These are phyloP conservation scores for Corymbia citriodora DNA, from an alignment of 441 rosid species.

Conservation along the genomic window DNA sequence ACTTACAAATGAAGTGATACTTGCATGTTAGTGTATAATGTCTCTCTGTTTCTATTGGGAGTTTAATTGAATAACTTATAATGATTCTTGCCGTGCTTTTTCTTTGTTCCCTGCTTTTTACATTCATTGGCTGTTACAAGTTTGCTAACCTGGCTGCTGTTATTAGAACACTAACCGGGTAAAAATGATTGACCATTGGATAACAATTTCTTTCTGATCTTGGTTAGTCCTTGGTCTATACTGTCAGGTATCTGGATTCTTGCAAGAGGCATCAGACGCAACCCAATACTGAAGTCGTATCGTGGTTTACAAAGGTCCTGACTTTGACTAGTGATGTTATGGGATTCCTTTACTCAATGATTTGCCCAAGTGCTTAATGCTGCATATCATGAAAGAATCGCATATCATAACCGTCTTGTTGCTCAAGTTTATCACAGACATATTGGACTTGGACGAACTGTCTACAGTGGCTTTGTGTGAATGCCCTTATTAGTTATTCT, in stretches of 20 bases:
- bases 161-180: neutral
- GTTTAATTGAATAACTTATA: neutral
- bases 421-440: neutral
- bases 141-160: neutral
- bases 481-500: neutral
- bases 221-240: neutral
- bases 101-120: neutral
- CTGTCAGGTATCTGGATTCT: slow-evolving; percentile 31
- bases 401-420: neutral
- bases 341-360: neutral
- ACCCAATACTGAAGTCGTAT: slow-evolving; percentile 26
- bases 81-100: neutral
- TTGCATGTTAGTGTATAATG: neutral
- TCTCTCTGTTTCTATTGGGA: neutral
- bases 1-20: neutral
- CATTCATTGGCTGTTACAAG: neutral
- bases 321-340: neutral
- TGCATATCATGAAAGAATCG: neutral
- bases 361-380: neutral
- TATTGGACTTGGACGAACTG: neutral
- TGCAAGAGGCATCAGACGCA: slow-evolving; percentile 30
- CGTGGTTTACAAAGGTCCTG: slow-evolving; percentile 41
- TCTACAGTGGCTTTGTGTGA: neutral
- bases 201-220: neutral
- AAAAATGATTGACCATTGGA: neutral